Evolutionary conservation across 495 filamentous ascomycete species (phyloP), one percentile per base, ranked within the genome.

Genomic region (Aspergillus ostianus): DNA sequence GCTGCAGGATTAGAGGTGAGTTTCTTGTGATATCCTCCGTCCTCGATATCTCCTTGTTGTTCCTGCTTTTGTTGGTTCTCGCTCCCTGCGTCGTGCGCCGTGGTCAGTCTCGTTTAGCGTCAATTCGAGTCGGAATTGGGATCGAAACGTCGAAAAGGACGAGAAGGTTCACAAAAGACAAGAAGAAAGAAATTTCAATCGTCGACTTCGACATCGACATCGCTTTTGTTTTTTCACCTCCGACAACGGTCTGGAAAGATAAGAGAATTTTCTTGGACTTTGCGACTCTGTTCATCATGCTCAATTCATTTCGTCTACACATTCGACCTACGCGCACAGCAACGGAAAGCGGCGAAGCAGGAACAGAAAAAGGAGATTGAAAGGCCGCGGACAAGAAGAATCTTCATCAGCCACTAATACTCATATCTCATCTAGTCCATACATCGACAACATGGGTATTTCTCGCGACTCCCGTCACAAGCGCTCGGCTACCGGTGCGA

Each of bases 391-490:
- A 12, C 2, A 12, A 12, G 10, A 12, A 10, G 21, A 19, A 18
- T 26, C 13, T 19, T 54, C 32, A 29, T 46, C 17, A 46, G 23
- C 29, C 62, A 59, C 51, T 54, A 53, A 64, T 63, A 64, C 57
- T 64, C 70, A 69, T 72, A 67, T 62, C 63, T 58, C 53, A 26
- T 63, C 58, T 60, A 23, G 73, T 75, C 73, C 72, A 84, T 73
- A 68, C 74, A 80, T 74, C 81, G 85, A 84, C 84, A 89, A 84
- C 79, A 98, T 98, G 93, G 93, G 93, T 98, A 97, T 98, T 82
- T 96, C 93, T 81, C 90, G 93, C 79, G 93, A 97, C 82, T 96
- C 91, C 72, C 91, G 93, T 83, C 93, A 98, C 87, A 98, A 98
- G 89, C 92, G 93, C 82, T 90, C 90, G 79, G 91, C 91, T 77